Evolutionary conservation across 495 filamentous ascomycete genomes (phyloP).

Genomic region (Daldinia bambusicola): DNA sequence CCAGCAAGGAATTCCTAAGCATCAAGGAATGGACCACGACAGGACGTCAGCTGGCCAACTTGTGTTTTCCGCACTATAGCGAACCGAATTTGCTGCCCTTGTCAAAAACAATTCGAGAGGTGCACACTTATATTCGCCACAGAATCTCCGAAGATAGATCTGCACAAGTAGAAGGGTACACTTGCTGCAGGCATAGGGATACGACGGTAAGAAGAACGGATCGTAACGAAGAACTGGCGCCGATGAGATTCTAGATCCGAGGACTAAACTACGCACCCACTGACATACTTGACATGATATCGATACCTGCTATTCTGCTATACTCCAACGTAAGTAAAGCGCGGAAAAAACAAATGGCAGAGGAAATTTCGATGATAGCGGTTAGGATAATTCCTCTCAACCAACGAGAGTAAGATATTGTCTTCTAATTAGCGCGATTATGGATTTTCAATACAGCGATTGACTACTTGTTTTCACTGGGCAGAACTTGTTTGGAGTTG

Average conservation of each 20-base stretch:
- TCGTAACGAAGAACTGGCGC: neutral
- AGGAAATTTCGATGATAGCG: too few species aligned
- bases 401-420: neutral
- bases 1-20: neutral
- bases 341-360: neutral
- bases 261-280: neutral
- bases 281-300: neutral
- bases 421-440: neutral
- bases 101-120: neutral
- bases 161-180: neutral
- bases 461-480: neutral
- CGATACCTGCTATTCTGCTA: neutral
- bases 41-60: conserved; percentile 7
- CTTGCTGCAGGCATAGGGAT: neutral
- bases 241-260: neutral
- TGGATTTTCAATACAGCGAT: neutral
- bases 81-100: conserved; percentile 11
- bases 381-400: neutral
- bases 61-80: conserved; percentile 17
- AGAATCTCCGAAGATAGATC: neutral
- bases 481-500: neutral
- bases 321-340: neutral
- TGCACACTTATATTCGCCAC: neutral
- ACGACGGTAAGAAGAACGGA: neutral
- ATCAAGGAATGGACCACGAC: conserved; percentile 11